Percentiles rank a stretch among this genome's conserved stretches.
These are phyloP conservation scores for Macadamia tetraphylla DNA, from an alignment of 164 flowering plant species.

Conservation along the genomic window DNA sequence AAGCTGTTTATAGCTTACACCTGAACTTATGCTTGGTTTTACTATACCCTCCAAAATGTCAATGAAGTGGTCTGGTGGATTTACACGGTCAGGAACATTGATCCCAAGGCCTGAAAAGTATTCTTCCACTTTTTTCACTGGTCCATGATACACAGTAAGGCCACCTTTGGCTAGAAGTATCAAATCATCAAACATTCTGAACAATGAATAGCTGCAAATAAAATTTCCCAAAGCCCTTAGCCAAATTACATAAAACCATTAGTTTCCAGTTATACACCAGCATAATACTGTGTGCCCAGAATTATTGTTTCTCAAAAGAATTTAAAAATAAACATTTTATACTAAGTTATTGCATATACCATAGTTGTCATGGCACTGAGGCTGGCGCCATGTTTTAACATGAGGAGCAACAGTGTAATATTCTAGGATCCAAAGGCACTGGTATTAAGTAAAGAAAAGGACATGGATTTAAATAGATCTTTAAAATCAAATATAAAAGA, in stretches of 20 bases:
- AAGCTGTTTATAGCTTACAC: conserved; percentile 53
- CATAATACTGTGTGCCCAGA: too few relatives aligned
- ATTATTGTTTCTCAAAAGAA: too few relatives aligned
- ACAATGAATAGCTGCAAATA: conserved; percentile 76
- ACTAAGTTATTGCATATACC: too few relatives aligned
- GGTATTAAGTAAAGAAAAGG: too few relatives aligned
- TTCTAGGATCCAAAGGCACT: too few relatives aligned
- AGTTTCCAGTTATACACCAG: neutral
- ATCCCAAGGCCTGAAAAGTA: conserved; percentile 84
- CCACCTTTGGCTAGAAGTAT: conserved; percentile 99
- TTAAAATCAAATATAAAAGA: too few relatives aligned
- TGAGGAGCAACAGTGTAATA: too few relatives aligned
- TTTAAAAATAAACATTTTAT: too few relatives aligned
- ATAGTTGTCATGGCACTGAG: too few relatives aligned
- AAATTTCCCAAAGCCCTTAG: conserved; percentile 8
- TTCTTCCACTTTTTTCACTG: conserved; percentile 91
- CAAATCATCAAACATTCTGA: conserved; percentile 94
- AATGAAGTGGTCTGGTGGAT: conserved; percentile 95
- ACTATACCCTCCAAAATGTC: conserved; percentile 93
- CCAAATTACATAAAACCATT: neutral
- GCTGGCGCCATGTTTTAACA: too few relatives aligned
- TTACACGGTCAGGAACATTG: conserved; percentile 81
- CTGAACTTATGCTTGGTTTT: conserved; percentile 44
- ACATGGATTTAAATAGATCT: too few relatives aligned
- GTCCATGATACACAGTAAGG: conserved; percentile 84